These are phyloP conservation scores for Gossypium thurberi DNA, from an alignment of 345 rosid genomes.

Conservation along the genomic window DNA sequence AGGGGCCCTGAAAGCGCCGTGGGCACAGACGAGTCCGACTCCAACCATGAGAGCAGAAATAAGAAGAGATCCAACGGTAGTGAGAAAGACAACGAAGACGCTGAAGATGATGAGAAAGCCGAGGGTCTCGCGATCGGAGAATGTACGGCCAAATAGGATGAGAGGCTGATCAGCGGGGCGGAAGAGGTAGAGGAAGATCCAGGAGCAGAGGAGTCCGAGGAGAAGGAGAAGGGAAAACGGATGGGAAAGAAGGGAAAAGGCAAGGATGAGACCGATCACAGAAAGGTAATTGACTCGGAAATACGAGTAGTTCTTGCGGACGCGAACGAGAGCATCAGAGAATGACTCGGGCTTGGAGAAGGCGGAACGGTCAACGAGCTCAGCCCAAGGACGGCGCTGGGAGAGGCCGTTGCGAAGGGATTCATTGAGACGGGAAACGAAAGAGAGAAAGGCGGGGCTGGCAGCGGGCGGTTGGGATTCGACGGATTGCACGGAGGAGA, in stretches of 20 bases:
- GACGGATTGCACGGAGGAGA: constrained; percentile 28
- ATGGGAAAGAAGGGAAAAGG: constrained; percentile 44
- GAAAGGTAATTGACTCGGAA: constrained; percentile 48
- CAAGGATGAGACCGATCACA: constrained; percentile 34
- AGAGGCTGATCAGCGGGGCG: constrained; percentile 71
- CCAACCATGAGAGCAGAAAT: constrained; percentile 73
- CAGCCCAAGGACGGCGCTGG: constrained; percentile 50
- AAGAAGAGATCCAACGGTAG: constrained; percentile 64
- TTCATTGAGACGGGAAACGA: constrained; percentile 34
- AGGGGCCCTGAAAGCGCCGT: constrained; percentile 60
- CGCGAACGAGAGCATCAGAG: constrained; percentile 40
- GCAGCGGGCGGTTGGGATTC: constrained; percentile 38
- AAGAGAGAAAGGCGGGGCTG: constrained; percentile 36
- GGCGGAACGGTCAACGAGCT: constrained; percentile 44
- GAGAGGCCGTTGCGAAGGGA: constrained; percentile 39
- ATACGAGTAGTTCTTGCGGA: constrained; percentile 48
- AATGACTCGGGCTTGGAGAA: constrained; percentile 49
- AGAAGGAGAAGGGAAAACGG: constrained; percentile 67
- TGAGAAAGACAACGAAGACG: constrained; percentile 57
- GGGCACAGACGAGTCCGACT: constrained; percentile 55
- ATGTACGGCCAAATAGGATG: constrained; percentile 46
- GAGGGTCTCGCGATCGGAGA: constrained; percentile 63
- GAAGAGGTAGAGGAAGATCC: constrained; percentile 75
- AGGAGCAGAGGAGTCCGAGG: constrained; percentile 53
- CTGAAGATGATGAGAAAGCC: constrained; percentile 50